Evolutionary conservation across 1,139 yeast species (phyloP), one percentile per base, ranked within the genome.

Genomic region (Chernovozyma sophiae-reginae): DNA sequence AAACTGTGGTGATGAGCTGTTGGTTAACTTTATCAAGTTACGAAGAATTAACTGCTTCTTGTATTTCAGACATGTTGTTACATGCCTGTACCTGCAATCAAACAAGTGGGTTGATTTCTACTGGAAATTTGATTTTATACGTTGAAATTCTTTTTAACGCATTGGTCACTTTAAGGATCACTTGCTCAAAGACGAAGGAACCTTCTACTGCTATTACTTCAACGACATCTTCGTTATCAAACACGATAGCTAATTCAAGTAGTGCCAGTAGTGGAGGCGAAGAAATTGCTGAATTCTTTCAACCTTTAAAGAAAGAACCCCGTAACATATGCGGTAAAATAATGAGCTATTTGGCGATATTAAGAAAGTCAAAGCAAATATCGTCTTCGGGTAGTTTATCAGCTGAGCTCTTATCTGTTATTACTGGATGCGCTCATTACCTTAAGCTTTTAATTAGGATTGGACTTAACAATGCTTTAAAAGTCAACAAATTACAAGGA

Each of bases 401-500:
- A 2, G 68, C 73, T 0, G 75, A 71, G 40, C 53, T 92, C 33
- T 69, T 92, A 46, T 80, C 94, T 1, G 79, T 90, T 4, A 92
- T 90, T 11, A 89, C 97, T 2, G 90, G 95, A 1, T 70, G 94
- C 52, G 97, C 98, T 0, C 98, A 94, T 58, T 90, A 89, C 56
- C 69, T 92, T 51, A 92, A 94, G 56, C 69, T 92, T 10, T 68
- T 92, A 26, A 85, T 92, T 14, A 70, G 97, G 44, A 78, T 80
- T 51, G 95, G 97, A 1, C 71, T 92, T 33, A 77, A 78, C 43
- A 79, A 81, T 48, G 86, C 96, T 0, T 64, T 92, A 18, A 81
- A 76, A 42, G 72, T 77, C 41, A 87, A 86, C 55, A 77, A 75
- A 45, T 52, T 70, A 4, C 65, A 74, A 14, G 77, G 77, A 18